Base-by-base conservation (phyloP, 2,329 filamentous ascomycete species). In the Colletotrichum melonis region DNA sequence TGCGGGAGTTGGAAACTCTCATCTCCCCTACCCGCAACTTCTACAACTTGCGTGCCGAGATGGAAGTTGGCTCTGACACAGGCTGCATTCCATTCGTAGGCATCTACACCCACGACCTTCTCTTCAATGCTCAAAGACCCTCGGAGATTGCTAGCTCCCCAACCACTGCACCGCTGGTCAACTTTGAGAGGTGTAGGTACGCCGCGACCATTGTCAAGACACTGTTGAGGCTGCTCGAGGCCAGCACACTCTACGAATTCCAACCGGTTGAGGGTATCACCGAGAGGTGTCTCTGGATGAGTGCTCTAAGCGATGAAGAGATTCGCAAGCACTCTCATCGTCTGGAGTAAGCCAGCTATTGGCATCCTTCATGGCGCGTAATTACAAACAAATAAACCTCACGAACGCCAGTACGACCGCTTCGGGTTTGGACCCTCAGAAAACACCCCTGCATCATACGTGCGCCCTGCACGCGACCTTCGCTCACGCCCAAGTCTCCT, bases 21-120 rank as follows among this genome's bases (percentile, higher is more conserved):
- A 92, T 96, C 28, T 93, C 93, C 42, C 94, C 94, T 1, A 90
- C 92, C 46, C 89, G 92, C 76, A 97, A 96, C 80, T 97, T 96
- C 77, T 89, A 93, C 80, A 92, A 89, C 75, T 86, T 97, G 19
- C 89, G 94, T 55, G 89, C 91, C 0, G 94, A 96, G 82, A 97
- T 96, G 94, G 94, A 97, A 81, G 88, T 88, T 2, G 85, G 84
- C 22, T 85, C 88, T 1, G 92, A 94, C 67, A 87, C 88, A 49
- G 93, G 93, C 1, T 96, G 94, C 77, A 95, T 97, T 74, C 94
- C 94, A 0, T 96, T 97, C 79, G 93, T 97, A 60, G 94, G 92
- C 71, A 92, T 92, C 68, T 97, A 97, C 81, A 96, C 93, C 2
- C 94, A 95, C 78, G 94, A 97, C 79, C 86, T 97, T 54, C 90